Evolutionary conservation across 2,329 filamentous ascomycete genomes (phyloP), one percentile per base, ranked within the genome.

Genomic region (Teratosphaeria gauchensis): DNA sequence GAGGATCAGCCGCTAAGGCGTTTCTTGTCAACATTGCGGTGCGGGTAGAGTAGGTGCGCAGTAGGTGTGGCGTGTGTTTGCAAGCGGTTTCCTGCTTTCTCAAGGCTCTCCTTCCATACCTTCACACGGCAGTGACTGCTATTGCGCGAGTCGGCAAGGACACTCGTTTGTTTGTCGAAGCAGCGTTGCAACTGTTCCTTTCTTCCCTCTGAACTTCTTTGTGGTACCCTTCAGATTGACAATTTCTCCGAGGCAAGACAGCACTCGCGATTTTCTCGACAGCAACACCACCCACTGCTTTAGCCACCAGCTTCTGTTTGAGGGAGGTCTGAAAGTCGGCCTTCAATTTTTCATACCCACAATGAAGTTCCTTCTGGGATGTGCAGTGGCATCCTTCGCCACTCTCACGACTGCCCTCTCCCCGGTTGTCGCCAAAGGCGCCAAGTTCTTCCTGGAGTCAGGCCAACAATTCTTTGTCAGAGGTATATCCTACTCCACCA

Each of bases 381-480:
- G 42, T 9, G 7, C n/a, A n/a, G 16, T 48, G 42, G 42, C 42
- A 19, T n/a, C 16, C 5, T 48, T 48, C 42, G 42, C 42, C 42
- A 48, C 42, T 5, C 42, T 48, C n/a, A 21, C 42, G 9, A 9
- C 42, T 4, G 42, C 42, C 42, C 4, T 48, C n/a, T 48, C 42
- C 9, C 42, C 42, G 1, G 19, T 48, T 21, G 19, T 9, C 16
- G 42, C 19, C 42, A 82, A 86, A 57, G 90, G 90, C 55, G 85
- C 86, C 76, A 95, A 95, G 75, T 90, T 95, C 78, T 95, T 95
- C 77, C 85, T 84, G 65, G 84, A 83, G 68, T 84, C 92, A 72
- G 90, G 90, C 63, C 80, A 85, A 33, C 90, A 95, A 71, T 95
- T 89, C 79, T 94, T 84, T 73, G 82, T 94, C 73, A 94, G 92